These are phyloP conservation scores for Hyaloscypha bicolor DNA, from an alignment of 495 filamentous ascomycete genomes.

Conservation along the genomic window DNA sequence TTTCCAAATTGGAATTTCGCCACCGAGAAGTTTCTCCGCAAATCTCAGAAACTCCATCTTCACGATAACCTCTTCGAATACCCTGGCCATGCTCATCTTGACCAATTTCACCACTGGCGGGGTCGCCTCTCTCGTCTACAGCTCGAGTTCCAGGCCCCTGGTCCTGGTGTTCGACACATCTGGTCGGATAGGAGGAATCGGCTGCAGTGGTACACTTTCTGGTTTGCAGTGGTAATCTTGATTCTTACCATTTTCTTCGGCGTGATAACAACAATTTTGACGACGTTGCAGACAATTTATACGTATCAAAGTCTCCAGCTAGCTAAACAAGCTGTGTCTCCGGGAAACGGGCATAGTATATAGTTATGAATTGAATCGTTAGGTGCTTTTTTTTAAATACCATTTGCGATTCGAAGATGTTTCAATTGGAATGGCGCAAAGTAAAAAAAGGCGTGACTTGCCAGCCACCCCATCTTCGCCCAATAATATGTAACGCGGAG, in stretches of 20 bases:
- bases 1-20: not conserved
- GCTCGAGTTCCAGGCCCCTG: slow-evolving; percentile 9
- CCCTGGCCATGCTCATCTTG: not conserved
- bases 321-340: no score
- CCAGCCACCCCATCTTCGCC: no score
- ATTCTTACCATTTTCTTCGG: slow-evolving; percentile 37
- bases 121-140: not conserved
- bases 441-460: no score
- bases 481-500: no score
- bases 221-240: slow-evolving; percentile 33
- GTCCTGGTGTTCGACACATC: slow-evolving; percentile 15
- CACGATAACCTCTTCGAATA: not conserved
- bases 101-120: slow-evolving; percentile 2
- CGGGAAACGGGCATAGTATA: no score
- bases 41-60: not conserved
- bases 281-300: not conserved
- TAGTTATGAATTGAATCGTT: no score
- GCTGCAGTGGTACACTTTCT: slow-evolving; percentile 39
- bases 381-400: no score
- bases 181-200: slow-evolving; percentile 33
- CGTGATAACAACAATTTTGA: slow-evolving; percentile 18
- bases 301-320: not conserved
- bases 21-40: not conserved
- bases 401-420: no score
- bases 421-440: no score